Percentiles rank a stretch among this genome's conserved stretches.
These are phyloP conservation scores for Puccinia hordei DNA, from an alignment of 1,284 basidiomycete species.

Conservation along the genomic window DNA sequence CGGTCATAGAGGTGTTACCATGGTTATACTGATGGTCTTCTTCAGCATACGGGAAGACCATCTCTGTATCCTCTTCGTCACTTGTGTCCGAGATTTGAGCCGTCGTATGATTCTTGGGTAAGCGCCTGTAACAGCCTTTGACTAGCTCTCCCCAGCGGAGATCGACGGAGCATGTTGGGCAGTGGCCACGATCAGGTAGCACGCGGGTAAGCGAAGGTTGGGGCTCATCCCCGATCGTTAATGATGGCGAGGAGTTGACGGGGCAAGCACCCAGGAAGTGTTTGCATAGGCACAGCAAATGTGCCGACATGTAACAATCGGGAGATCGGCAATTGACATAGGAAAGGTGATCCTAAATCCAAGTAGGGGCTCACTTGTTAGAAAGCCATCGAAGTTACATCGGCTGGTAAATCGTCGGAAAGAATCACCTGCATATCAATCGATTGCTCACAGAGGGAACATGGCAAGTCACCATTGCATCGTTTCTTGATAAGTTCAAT, in stretches of 20 bases:
- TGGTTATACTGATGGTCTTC: background rate
- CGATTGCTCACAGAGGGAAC: slow-evolving; percentile 37
- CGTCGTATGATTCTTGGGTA: background rate
- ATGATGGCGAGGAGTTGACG: background rate
- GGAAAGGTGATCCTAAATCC: slow-evolving; percentile 28
- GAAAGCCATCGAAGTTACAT: background rate
- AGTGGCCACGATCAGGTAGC: slow-evolving; percentile 38
- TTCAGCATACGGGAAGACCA: background rate
- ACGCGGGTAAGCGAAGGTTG: background rate
- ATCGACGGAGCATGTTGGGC: slow-evolving; percentile 35
- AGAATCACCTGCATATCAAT: slow-evolving; percentile 41
- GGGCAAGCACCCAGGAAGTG: slow-evolving; percentile 10
- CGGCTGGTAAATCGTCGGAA: background rate
- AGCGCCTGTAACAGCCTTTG: slow-evolving; percentile 45
- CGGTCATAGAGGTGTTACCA: background rate
- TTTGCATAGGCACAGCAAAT: slow-evolving; percentile 34
- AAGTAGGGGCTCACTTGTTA: background rate
- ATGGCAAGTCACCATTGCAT: slow-evolving; percentile 8
- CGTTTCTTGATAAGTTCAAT: slow-evolving; percentile 39
- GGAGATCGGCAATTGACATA: slow-evolving; percentile 30
- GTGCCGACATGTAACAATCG: slow-evolving; percentile 40
- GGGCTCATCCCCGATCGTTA: background rate
- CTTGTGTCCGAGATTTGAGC: background rate
- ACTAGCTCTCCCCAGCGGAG: slow-evolving; percentile 49
- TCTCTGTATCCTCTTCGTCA: background rate